Conservation (phyloP, 2,329 filamentous ascomycete species). For the Aureobasidium sp. region DNA sequence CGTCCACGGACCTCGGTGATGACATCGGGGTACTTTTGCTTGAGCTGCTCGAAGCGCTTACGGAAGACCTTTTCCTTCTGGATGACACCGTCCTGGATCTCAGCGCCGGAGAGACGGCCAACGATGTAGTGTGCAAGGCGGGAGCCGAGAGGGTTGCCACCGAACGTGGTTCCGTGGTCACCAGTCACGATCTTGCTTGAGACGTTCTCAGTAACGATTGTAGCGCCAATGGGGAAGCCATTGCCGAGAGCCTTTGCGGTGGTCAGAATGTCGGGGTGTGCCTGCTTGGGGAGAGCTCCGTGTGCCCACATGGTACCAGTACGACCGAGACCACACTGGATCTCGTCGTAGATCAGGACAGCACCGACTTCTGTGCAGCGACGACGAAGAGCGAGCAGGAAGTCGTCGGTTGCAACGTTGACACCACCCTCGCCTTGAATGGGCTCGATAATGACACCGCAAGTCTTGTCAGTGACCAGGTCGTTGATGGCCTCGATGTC, state of each 20-base stretch:
- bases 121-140: slow-evolving; percentile 84
- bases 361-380: slow-evolving; percentile 83
- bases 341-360: slow-evolving; percentile 90
- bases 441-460: slow-evolving; percentile 91
- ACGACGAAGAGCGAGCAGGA: slow-evolving; percentile 73
- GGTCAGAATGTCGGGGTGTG: slow-evolving; percentile 89
- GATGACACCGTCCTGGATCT: slow-evolving; percentile 62
- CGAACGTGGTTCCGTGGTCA: slow-evolving; percentile 91
- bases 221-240: slow-evolving; percentile 89
- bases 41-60: slow-evolving; percentile 50
- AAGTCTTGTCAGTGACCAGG: slow-evolving; percentile 77
- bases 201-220: slow-evolving; percentile 59
- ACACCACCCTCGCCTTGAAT: slow-evolving; percentile 97
- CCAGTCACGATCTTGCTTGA: slow-evolving; percentile 64
- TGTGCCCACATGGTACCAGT: slow-evolving; percentile 93
- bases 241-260: slow-evolving; percentile 96
- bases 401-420: slow-evolving; percentile 73
- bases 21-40: slow-evolving; percentile 59
- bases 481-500: slow-evolving; percentile 64
- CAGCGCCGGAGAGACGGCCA: slow-evolving; percentile 61
- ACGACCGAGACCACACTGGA: slow-evolving; percentile 85
- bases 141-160: slow-evolving; percentile 81
- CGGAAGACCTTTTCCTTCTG: slow-evolving; percentile 59
- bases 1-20: slow-evolving; percentile 74
- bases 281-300: slow-evolving; percentile 61